A percentile compares a stretch with the other conserved stretches of the same genome.
These are phyloP conservation scores for Oryza coarctata DNA, from an alignment of 176 grass and related monocot species.

Conservation along the genomic window DNA sequence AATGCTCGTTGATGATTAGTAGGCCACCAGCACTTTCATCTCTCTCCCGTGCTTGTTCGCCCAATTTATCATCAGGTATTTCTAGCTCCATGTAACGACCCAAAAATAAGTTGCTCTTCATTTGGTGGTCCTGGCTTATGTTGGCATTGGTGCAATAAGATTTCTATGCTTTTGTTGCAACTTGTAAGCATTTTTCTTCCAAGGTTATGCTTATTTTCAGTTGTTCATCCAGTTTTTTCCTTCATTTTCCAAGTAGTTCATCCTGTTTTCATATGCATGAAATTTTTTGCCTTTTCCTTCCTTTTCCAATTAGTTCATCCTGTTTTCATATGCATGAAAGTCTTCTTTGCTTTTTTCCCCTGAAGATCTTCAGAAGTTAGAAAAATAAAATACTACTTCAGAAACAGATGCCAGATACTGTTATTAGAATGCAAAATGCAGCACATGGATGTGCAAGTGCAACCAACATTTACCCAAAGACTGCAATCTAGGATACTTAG, in stretches of 20 bases:
- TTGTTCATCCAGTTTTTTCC: neutral
- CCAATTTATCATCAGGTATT: slow-evolving; percentile 30
- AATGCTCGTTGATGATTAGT: slow-evolving; percentile 41
- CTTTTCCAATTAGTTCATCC: neutral
- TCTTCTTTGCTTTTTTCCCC: neutral
- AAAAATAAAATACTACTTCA: neutral
- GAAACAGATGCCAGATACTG: neutral
- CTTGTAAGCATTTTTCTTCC: neutral
- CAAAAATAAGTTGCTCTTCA: neutral
- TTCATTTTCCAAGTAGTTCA: neutral
- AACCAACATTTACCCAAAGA: neutral
- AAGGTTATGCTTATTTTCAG: neutral
- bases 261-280: slow-evolving; percentile 1
- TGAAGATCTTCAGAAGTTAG: neutral
- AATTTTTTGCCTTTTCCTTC: neutral
- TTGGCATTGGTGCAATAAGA: neutral
- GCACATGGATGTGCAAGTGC: neutral
- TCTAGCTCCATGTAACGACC: slow-evolving; percentile 5
- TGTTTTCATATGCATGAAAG: slow-evolving; percentile 3
- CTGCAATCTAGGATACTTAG: neutral
- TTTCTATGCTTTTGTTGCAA: neutral
- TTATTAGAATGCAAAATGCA: neutral
- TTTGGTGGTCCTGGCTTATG: slow-evolving; percentile 6
- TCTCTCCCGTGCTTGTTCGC: slow-evolving; percentile 22
- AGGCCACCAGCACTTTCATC: slow-evolving; percentile 21